Conservation (phyloP, 768 basidiomycete species). For the Trametes gibbosa region DNA sequence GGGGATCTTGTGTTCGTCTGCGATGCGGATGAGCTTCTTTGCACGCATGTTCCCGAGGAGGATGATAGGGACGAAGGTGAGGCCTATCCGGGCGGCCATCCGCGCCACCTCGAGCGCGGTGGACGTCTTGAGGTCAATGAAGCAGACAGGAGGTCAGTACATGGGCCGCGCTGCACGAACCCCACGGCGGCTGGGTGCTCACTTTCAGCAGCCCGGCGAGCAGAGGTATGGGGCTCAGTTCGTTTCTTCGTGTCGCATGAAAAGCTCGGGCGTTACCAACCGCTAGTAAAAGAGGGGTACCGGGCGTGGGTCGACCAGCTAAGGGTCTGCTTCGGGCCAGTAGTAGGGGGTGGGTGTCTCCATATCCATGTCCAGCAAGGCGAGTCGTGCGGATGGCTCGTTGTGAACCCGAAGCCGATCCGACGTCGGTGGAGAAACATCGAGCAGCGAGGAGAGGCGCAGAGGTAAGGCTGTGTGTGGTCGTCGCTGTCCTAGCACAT, state of each 20-base stretch:
- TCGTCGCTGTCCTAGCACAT: constrained; percentile 2
- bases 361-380: not conserved
- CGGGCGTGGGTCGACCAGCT: not conserved
- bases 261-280: constrained; percentile 28
- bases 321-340: not conserved
- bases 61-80: constrained; percentile 73
- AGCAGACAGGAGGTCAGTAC: constrained; percentile 10
- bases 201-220: constrained; percentile 69
- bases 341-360: not conserved
- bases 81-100: constrained; percentile 64
- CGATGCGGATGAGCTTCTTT: constrained; percentile 47
- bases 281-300: not conserved
- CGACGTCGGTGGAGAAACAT: not conserved
- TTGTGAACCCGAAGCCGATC: not conserved
- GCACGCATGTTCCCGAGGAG: constrained; percentile 56
- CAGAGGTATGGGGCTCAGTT: constrained; percentile 46
- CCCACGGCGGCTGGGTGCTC: constrained; percentile 12
- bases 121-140: constrained; percentile 52
- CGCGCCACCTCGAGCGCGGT: constrained; percentile 69
- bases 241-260: constrained; percentile 39
- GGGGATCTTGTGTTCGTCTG: constrained; percentile 45
- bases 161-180: not conserved
- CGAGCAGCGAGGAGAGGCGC: not conserved
- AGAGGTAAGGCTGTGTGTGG: not conserved
- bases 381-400: not conserved